Base-by-base conservation (phyloP, 108 stramenopile genomes). In the Aureococcus anophagefferens region DNA sequence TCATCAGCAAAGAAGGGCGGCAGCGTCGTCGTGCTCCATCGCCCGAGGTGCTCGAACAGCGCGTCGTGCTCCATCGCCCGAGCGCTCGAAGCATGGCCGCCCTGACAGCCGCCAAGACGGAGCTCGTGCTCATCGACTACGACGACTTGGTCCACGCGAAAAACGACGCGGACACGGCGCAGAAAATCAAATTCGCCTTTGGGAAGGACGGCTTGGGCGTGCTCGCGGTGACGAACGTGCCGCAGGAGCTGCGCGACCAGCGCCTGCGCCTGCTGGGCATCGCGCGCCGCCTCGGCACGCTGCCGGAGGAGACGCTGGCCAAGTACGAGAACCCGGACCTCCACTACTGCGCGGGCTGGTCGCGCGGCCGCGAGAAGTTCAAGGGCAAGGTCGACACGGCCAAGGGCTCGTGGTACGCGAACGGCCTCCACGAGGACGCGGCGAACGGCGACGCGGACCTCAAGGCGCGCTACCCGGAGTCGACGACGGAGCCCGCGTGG, bases 361-460 rank as follows among this genome's bases (percentile, higher is more conserved):
- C 68, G 31, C 86, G 83, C 63, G 86, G 86, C 16, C 81, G 79
- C 35, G 86, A 86, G 64, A 70, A 33, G 16, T 64, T 86, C 30
- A 40, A 76, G 0, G 82, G 82, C 59, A 65, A 74, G 31, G 74
- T 77, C 5, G 86, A 86, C 51, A n/a, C 77, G 11, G 40, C 63
- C 34, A 86, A 86, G 70, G 84, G 86, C 4, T 80, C 76, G 28
- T 86, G 67, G 71, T 86, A 86, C 76, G 82, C 79, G 9, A 85
- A 85, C 69, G 84, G 82, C 4, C 64, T 78, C 33, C 59, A 78
- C 32, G 78, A 81, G 63, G 35, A 59, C 36, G 7, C 72, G 34
- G 65, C 29, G 59, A 35, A 67, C 0, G 77, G 46, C 67, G 33
- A 71, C 25, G 78, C n/a, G 31, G 18, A 67, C 63, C 76, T 80